Conservation (phyloP, 257 asterid species). For the Marsdenia floribunda region DNA sequence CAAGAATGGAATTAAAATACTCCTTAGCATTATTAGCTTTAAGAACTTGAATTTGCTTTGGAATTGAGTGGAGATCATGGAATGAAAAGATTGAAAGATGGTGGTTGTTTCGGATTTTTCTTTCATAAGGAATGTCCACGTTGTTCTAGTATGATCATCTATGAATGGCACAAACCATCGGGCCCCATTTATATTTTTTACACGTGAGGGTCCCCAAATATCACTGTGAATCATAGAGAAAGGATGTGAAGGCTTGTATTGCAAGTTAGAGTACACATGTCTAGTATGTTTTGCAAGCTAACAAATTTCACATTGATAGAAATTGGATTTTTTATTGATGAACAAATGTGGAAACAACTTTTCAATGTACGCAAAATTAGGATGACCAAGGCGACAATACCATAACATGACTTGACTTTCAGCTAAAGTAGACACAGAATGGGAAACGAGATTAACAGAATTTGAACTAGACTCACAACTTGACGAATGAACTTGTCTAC, state of each 20-base stretch:
- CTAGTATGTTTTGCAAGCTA: conserved; percentile 3
- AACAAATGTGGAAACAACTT: not conserved
- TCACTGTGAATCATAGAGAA: conserved; percentile 8
- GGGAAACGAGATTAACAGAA: not conserved
- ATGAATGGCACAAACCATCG: conserved; percentile 12
- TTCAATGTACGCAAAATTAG: conserved; percentile 1
- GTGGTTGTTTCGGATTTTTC: not conserved
- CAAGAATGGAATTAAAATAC: not conserved
- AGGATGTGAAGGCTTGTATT: conserved; percentile 6
- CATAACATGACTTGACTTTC: conserved; percentile 4
- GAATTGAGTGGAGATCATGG: not conserved
- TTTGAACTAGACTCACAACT: not conserved
- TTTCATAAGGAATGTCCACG: conserved; percentile 10
- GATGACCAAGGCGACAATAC: conserved; percentile 9
- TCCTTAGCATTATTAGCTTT: conserved; percentile 2
- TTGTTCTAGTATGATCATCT: not conserved
- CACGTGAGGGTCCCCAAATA: conserved; percentile 8
- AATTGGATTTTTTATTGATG: not conserved
- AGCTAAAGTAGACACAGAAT: not conserved
- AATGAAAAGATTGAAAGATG: not conserved
- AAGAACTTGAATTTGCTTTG: not conserved
- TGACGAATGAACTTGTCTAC: conserved; percentile 1
- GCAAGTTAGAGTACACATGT: not conserved
- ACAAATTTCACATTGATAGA: not conserved
- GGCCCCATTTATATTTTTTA: not conserved